phyloP scores from a whole-genome alignment of 208 protist genomes.

The Trypanosoma theileri region DNA sequence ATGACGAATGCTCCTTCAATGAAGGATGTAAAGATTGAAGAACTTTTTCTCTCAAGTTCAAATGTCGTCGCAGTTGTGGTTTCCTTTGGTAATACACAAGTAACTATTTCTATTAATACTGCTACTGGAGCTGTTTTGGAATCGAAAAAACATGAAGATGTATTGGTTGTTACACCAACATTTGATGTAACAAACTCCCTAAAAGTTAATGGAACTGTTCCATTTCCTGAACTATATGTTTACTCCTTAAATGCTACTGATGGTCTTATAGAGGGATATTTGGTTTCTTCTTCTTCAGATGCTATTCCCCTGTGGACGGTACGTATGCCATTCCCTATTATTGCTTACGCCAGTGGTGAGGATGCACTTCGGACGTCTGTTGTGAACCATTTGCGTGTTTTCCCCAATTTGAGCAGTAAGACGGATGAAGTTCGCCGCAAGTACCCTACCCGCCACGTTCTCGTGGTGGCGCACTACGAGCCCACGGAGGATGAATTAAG shows the following conservation, averaged over 20 bases:
- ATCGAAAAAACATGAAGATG: conserved; percentile 23
- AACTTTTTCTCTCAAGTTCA: conserved; percentile 25
- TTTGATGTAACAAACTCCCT: conserved; percentile 47
- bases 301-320: conserved; percentile 61
- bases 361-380: conserved; percentile 48
- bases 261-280: conserved; percentile 62
- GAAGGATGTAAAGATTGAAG: conserved; percentile 41
- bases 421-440: conserved; percentile 81
- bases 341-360: conserved; percentile 69
- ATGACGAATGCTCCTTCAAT: conserved; percentile 45
- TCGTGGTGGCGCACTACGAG: conserved; percentile 83
- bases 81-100: conserved; percentile 14
- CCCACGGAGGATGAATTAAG: conserved; percentile 52
- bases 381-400: conserved; percentile 76
- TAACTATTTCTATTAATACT: conserved; percentile 30
- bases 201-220: conserved; percentile 33
- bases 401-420: conserved; percentile 61
- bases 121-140: conserved; percentile 19
- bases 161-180: conserved; percentile 33
- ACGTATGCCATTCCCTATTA: conserved; percentile 54
- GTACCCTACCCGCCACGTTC: conserved; percentile 80
- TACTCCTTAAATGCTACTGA: conserved; percentile 41
- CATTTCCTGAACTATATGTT: conserved; percentile 30
- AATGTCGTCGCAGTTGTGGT: conserved; percentile 22
- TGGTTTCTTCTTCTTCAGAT: conserved; percentile 27